Evolutionary conservation across 1,284 basidiomycete genomes (phyloP).

Genomic region (Retiboletus flavoniger): DNA sequence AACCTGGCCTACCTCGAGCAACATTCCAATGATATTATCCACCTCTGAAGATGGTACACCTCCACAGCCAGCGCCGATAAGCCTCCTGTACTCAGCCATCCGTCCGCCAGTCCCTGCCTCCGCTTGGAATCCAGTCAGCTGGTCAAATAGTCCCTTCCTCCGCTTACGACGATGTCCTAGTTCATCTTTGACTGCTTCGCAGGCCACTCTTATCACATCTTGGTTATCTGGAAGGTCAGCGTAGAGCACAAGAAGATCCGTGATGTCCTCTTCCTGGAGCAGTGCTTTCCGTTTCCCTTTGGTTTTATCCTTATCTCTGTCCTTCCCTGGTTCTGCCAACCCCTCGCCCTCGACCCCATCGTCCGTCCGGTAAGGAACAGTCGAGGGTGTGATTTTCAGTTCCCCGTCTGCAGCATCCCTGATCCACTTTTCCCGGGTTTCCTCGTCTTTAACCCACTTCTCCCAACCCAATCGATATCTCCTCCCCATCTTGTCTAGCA

Average conservation of each 20-base stretch:
- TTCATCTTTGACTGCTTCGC: constrained; percentile 63
- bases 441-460: constrained; percentile 87
- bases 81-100: constrained; percentile 82
- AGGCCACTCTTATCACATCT: constrained; percentile 56
- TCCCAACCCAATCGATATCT: constrained; percentile 87
- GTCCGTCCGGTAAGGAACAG: constrained; percentile 44
- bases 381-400: constrained; percentile 44
- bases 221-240: constrained; percentile 57
- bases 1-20: constrained; percentile 67
- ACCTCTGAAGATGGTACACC: constrained; percentile 83
- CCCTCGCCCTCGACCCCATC: constrained; percentile 41
- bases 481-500: constrained; percentile 75
- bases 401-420: constrained; percentile 58
- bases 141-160: constrained; percentile 69
- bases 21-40: constrained; percentile 78
- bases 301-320: constrained; percentile 35
- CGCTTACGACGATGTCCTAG: constrained; percentile 64
- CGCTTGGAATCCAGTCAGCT: constrained; percentile 77
- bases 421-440: constrained; percentile 66
- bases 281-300: constrained; percentile 52
- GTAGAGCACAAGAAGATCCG: constrained; percentile 60
- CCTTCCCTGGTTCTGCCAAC: constrained; percentile 21
- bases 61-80: constrained; percentile 88
- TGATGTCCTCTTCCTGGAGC: constrained; percentile 54
- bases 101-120: constrained; percentile 86